Base-by-base conservation (phyloP, 1,139 yeast species). In the Suhomyces wounanorum region DNA sequence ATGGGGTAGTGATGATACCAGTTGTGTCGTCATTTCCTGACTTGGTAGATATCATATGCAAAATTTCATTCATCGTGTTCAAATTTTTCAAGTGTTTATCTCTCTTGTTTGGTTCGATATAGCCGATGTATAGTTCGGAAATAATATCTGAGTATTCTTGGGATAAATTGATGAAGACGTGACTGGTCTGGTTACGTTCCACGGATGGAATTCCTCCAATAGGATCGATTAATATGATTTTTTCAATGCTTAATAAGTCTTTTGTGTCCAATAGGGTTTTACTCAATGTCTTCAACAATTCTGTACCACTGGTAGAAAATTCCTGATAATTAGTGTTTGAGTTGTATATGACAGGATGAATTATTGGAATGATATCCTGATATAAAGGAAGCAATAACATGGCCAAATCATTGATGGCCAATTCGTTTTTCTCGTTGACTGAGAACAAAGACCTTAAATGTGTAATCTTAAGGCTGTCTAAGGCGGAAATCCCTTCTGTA, bases 181-280 rank as follows among this genome's bases (percentile, higher is more conserved):
- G 99, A 23, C 97, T 83, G 3, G 94, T 84, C 48, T 86, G 84
- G 51, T 82, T 80, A 55, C 98, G 75, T 63, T 91, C 97, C 33
- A 84, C 75, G 0, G 96, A 87, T 0, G 98, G 98, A 10, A 90
- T 86, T 0, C 99, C 99, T 1, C 99, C 99, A 13, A 80, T 66
- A 0, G 85, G 83, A 59, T 91, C 97, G 30, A 94, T 73, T 57
- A 87, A 82, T 8, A 94, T 83, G 30, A 94, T 70, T 58, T 94
- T 94, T 56, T 94, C 98, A 31, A 94, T 79, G 0, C 85, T 73
- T 10, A 83, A 66, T n/a, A 77, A 56, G 38, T 73, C 66, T 10
- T 62, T 57, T 14, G 62, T 56, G 14, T 55, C 47, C 14, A 70
- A 54, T 18, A 76, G 56, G 13, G 70, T 59, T 3, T 65, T 53